Conservation (phyloP, 2,329 filamentous ascomycete genomes). For the Neodidymelliopsis sp. region DNA sequence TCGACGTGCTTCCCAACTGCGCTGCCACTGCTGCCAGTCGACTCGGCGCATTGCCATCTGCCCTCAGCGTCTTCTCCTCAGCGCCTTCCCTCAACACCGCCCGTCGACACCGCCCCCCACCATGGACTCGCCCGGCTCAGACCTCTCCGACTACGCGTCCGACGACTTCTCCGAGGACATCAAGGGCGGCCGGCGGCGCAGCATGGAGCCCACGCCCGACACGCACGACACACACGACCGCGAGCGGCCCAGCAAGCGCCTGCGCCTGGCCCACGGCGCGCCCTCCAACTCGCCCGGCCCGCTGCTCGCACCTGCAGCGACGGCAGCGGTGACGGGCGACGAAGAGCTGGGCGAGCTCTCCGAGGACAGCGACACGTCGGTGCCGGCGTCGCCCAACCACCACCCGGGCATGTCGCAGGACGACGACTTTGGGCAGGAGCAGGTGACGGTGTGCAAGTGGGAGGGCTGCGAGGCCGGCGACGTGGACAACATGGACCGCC, state of each 20-base stretch:
- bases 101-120: neutral
- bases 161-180: constrained; percentile 68
- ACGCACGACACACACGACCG: constrained; percentile 52
- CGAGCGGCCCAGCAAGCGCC: constrained; percentile 51
- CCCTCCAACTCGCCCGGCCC: constrained; percentile 43
- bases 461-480: constrained; percentile 59
- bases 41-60: too few relatives aligned
- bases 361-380: constrained; percentile 85
- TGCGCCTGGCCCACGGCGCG: constrained; percentile 45
- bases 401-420: constrained; percentile 53
- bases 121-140: constrained; percentile 66
- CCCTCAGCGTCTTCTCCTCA: neutral
- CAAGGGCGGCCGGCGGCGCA: constrained; percentile 56
- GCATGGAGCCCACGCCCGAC: constrained; percentile 53
- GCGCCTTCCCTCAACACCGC: neutral
- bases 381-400: constrained; percentile 61
- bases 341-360: constrained; percentile 72
- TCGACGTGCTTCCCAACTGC: too few relatives aligned
- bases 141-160: constrained; percentile 70
- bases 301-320: constrained; percentile 19
- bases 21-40: too few relatives aligned
- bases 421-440: constrained; percentile 53
- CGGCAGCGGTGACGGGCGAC: too few relatives aligned
- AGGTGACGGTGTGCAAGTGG: constrained; percentile 59
- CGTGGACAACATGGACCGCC: constrained; percentile 59